phyloP scores from a whole-genome alignment of 306 rosid genomes.

The Cucumis sativus region Cucumber_9930_V3 NC_026660.2:27362001-27362500 shows the following conservation, averaged over 20 bases:
- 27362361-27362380: neutral
- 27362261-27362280: neutral
- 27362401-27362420: neutral
- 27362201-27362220: neutral
- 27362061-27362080: too few species aligned
- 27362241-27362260: conserved; percentile 31
- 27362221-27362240: neutral
- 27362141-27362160: conserved; percentile 1
- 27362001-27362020: too few species aligned
- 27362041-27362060: too few species aligned
- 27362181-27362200: neutral
- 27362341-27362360: conserved; percentile 15
- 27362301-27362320: conserved; percentile 3
- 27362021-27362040: too few species aligned
- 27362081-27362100: neutral
- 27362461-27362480: too few species aligned
- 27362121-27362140: neutral
- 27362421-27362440: neutral
- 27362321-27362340: conserved; percentile 20
- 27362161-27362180: neutral
- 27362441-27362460: neutral
- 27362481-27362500: neutral
- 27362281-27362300: neutral
- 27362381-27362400: neutral
- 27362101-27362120: neutral